A percentile compares a stretch with the other conserved stretches of the same genome.
phyloP scores from a whole-genome alignment of 345 rosid genomes.

The Xanthoceras sorbifolium region DNA sequence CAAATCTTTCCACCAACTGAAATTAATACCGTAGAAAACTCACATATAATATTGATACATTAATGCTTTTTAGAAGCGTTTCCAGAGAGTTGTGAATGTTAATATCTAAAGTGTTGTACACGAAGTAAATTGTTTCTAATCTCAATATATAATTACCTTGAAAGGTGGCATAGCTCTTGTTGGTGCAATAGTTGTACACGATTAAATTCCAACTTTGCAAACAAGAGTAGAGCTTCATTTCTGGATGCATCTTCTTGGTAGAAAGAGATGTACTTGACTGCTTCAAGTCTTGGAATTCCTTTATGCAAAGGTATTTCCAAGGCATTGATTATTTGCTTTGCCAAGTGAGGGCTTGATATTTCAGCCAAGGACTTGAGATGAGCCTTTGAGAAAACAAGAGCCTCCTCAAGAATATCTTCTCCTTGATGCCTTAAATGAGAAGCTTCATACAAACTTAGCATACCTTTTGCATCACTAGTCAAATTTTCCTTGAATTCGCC shows the following conservation, averaged over 20 bases:
- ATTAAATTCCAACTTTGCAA: background rate
- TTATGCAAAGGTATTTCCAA: too few species aligned
- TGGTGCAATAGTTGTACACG: background rate
- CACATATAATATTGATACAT: too few species aligned
- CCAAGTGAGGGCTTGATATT: background rate
- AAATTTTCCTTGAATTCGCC: too few species aligned
- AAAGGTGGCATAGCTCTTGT: background rate
- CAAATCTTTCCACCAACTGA: background rate
- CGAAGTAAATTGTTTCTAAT: background rate
- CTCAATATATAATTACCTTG: slow-evolving; percentile 3
- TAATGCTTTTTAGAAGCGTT: too few species aligned
- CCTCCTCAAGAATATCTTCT: background rate
- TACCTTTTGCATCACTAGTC: too few species aligned
- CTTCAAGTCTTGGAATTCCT: background rate
- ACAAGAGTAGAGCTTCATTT: background rate
- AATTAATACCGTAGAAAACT: background rate
- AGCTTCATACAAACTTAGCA: too few species aligned
- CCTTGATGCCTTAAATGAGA: too few species aligned
- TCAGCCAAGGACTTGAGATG: background rate
- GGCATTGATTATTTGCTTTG: too few species aligned
- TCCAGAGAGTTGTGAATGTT: too few species aligned
- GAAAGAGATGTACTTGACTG: background rate
- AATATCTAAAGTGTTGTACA: too few species aligned
- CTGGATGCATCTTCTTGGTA: background rate
- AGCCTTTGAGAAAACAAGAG: background rate